Percentiles rank a stretch among this genome's conserved stretches.
Evolutionary conservation across 2,329 filamentous ascomycete species (phyloP).

Genomic region (Aureobasidium sp.): DNA sequence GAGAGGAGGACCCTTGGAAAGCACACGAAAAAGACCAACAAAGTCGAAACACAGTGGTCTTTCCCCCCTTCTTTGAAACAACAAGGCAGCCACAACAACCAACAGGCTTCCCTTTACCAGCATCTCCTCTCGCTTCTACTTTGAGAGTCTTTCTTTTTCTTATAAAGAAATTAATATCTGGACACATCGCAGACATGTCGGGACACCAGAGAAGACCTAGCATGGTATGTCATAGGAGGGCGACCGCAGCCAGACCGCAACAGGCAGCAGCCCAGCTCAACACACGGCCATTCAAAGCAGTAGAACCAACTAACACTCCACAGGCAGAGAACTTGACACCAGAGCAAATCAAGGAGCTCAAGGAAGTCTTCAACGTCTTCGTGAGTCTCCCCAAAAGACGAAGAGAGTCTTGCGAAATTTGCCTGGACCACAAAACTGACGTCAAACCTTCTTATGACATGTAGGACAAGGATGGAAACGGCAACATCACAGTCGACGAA

Average conservation of each 20-base stretch:
- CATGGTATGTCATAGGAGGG: constrained; percentile 8
- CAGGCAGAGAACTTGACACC: constrained; percentile 3
- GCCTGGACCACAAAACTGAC: not conserved
- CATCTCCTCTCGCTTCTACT: not conserved
- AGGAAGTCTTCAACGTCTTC: constrained; percentile 14
- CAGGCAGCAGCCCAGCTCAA: not conserved
- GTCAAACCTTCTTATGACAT: not conserved
- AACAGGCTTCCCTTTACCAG: not conserved
- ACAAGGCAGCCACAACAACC: constrained; percentile 4
- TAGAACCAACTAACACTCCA: not conserved
- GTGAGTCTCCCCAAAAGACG: not conserved
- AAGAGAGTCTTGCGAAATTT: not conserved
- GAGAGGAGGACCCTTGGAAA: constrained; percentile 1
- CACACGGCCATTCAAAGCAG: not conserved
- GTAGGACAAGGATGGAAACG: constrained; percentile 14
- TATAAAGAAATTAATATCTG: not conserved
- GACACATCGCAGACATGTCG: not conserved
- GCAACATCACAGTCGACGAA: constrained; percentile 14
- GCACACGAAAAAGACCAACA: constrained; percentile 6
- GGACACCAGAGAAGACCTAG: constrained; percentile 10
- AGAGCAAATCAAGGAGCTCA: constrained; percentile 14
- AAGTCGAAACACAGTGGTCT: not conserved
- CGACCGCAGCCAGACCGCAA: not conserved
- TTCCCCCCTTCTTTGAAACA: not conserved
- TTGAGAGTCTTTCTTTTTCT: not conserved